A percentile compares a stretch with the other conserved stretches of the same genome.
Conservation (phyloP, 2,329 filamentous ascomycete genomes). For the Aciculosporium take region DNA sequence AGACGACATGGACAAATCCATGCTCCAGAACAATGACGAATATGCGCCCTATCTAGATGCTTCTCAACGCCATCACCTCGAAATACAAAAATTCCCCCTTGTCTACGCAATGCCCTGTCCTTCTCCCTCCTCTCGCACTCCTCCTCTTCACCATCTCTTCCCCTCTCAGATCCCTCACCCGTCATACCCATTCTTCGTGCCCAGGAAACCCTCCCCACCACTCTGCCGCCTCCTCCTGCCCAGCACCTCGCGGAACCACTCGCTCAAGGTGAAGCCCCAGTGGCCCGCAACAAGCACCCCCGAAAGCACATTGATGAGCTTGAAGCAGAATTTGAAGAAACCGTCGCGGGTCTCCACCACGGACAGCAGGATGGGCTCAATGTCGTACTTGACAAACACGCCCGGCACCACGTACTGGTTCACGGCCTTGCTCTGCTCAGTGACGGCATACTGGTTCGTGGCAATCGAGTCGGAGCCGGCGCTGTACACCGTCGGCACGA, state of each 20-base stretch:
- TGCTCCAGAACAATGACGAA: too few relatives aligned
- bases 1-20: too few relatives aligned
- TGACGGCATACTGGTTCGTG: constrained; percentile 97
- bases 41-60: too few relatives aligned
- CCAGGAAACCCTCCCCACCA: constrained; percentile 35
- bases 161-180: background rate
- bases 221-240: constrained; percentile 32
- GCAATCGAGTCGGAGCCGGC: constrained; percentile 53
- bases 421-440: constrained; percentile 64
- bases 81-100: background rate
- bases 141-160: background rate
- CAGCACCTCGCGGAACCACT: constrained; percentile 51
- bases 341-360: constrained; percentile 70
- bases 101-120: too few relatives aligned
- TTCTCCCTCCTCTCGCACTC: too few relatives aligned
- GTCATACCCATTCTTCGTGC: constrained; percentile 27
- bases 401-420: constrained; percentile 63
- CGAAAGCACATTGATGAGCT: constrained; percentile 78
- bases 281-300: constrained; percentile 87
- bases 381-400: constrained; percentile 97
- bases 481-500: constrained; percentile 90
- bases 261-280: constrained; percentile 77
- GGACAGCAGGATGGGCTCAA: constrained; percentile 82
- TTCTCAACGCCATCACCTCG: background rate
- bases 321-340: constrained; percentile 60